Conservation (phyloP, 2,329 filamentous ascomycete species). For the Stagonosporopsis vannaccii region DNA sequence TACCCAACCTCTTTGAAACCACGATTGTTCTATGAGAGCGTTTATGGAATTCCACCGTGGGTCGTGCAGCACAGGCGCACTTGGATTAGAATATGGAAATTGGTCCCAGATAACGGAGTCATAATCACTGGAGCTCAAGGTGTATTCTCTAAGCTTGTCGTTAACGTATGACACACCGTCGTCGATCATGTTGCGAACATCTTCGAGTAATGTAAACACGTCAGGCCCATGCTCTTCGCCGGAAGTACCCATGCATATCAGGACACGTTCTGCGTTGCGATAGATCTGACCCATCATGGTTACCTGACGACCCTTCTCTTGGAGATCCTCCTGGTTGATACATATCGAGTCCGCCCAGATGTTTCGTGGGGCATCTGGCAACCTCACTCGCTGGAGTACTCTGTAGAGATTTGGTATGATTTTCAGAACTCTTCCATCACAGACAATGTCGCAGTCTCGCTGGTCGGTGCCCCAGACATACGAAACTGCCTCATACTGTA, state of each 20-base stretch:
- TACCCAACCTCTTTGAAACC: constrained; percentile 22
- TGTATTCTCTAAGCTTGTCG: background rate
- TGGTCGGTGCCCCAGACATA: constrained; percentile 22
- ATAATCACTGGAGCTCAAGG: background rate
- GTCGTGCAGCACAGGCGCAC: constrained; percentile 8
- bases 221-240: constrained; percentile 8
- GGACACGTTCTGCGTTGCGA: constrained; percentile 12
- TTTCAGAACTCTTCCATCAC: constrained; percentile 4
- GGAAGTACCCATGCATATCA: constrained; percentile 17
- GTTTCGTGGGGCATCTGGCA: constrained; percentile 5
- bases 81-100: background rate
- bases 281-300: constrained; percentile 23
- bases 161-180: background rate
- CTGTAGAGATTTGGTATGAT: constrained; percentile 17
- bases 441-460: constrained; percentile 12
- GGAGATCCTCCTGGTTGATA: constrained; percentile 22
- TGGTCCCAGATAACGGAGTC: constrained; percentile 1
- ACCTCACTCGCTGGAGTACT: constrained; percentile 14
- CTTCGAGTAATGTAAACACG: constrained; percentile 11
- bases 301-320: constrained; percentile 25
- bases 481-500: constrained; percentile 21
- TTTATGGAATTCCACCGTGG: constrained; percentile 15
- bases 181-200: constrained; percentile 13
- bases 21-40: constrained; percentile 2
- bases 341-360: constrained; percentile 27